These are phyloP conservation scores for Coemansia sp. DNA, from an alignment of 192 early-diverging fungal genomes.

Conservation along the genomic window DNA sequence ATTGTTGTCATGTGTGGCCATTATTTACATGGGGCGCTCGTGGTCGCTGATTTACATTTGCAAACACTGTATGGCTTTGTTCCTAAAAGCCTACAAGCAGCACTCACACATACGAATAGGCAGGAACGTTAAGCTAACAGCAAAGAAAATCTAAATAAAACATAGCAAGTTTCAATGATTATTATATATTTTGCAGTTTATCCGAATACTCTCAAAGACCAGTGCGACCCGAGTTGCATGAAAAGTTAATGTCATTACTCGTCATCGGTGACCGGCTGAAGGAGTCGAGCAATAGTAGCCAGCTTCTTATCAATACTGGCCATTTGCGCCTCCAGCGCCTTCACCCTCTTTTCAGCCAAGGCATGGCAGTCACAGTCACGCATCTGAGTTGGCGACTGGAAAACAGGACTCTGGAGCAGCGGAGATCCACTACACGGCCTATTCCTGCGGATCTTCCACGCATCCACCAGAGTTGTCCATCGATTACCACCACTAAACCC, in stretches of 20 bases:
- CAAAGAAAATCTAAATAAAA: too few species aligned
- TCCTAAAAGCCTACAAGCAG: too few species aligned
- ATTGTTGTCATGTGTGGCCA: too few species aligned
- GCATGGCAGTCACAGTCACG: background rate
- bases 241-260: background rate
- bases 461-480: conserved; percentile 19
- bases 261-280: conserved; percentile 21
- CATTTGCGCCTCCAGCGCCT: conserved; percentile 17
- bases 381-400: background rate
- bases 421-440: background rate
- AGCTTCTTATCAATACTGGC: conserved; percentile 28
- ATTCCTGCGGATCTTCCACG: conserved; percentile 13
- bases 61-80: too few species aligned
- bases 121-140: too few species aligned
- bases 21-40: too few species aligned
- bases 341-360: conserved; percentile 7
- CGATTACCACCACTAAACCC: background rate
- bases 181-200: too few species aligned
- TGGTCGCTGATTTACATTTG: too few species aligned
- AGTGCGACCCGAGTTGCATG: too few species aligned
- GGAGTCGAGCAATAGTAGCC: conserved; percentile 20
- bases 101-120: too few species aligned
- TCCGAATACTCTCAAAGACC: too few species aligned
- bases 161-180: too few species aligned
- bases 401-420: background rate